These are phyloP conservation scores for Aspergillus alliaceus DNA, from an alignment of 2,329 filamentous ascomycete species.

Conservation along the genomic window DNA sequence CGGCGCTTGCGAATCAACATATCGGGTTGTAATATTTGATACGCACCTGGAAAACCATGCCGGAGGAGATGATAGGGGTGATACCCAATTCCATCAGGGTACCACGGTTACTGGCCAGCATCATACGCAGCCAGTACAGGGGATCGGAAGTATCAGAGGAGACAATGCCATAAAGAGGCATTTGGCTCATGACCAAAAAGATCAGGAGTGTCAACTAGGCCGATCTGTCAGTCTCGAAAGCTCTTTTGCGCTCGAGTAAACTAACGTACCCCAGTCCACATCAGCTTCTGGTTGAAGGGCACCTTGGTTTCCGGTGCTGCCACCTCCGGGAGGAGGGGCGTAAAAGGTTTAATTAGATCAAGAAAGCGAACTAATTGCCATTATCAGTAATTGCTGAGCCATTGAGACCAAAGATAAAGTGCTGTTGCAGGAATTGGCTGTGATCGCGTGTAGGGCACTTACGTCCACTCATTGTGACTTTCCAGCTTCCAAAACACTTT, in stretches of 20 bases:
- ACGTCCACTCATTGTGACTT: slow-evolving; percentile 60
- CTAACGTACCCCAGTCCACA: slow-evolving; percentile 74
- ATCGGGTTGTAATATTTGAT: background rate
- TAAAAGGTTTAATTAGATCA: slow-evolving; percentile 99
- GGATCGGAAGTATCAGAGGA: slow-evolving; percentile 98
- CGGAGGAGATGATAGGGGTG: slow-evolving; percentile 97
- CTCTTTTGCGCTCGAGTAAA: slow-evolving; percentile 10
- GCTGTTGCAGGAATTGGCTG: slow-evolving; percentile 18
- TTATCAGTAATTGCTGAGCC: slow-evolving; percentile 27
- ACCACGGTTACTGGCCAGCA: slow-evolving; percentile 97
- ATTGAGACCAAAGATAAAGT: slow-evolving; percentile 22
- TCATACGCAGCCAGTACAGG: slow-evolving; percentile 99
- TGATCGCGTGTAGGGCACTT: slow-evolving; percentile 44
- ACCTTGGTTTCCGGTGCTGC: slow-evolving; percentile 97
- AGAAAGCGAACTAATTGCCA: slow-evolving; percentile 82
- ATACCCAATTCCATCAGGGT: slow-evolving; percentile 96
- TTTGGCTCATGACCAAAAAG: slow-evolving; percentile 99
- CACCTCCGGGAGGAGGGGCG: slow-evolving; percentile 99
- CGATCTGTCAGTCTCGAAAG: slow-evolving; percentile 19
- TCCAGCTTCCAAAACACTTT: slow-evolving; percentile 32
- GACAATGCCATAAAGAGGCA: slow-evolving; percentile 98
- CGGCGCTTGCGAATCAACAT: background rate
- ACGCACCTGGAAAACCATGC: slow-evolving; percentile 92
- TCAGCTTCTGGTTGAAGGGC: slow-evolving; percentile 97
- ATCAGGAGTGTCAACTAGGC: slow-evolving; percentile 80